Percentiles rank a stretch among this genome's conserved stretches.
Conservation (phyloP, 805 yeast species). For the Hanseniaspora guilliermondii region DNA sequence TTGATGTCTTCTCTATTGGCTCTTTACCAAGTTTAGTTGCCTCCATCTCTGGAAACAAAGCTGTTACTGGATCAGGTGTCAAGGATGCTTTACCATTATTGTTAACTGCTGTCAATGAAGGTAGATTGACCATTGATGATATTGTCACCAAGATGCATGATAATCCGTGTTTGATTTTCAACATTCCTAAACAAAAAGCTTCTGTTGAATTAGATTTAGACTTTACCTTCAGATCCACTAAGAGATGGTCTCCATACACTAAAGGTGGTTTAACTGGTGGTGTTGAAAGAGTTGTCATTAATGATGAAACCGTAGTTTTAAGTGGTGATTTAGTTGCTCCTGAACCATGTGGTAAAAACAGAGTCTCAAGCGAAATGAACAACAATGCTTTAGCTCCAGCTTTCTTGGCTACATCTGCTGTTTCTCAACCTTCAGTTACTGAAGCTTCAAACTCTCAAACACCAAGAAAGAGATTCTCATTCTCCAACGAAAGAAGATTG, state of each 20-base stretch:
- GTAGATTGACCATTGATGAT: slow-evolving; percentile 59
- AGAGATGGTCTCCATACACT: slow-evolving; percentile 44
- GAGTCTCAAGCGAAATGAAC: slow-evolving; percentile 22
- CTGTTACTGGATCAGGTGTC: slow-evolving; percentile 63
- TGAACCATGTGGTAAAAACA: slow-evolving; percentile 45
- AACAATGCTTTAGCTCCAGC: slow-evolving; percentile 35
- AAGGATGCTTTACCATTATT: slow-evolving; percentile 72
- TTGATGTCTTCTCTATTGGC: slow-evolving; percentile 86
- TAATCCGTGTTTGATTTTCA: slow-evolving; percentile 72
- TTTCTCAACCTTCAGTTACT: slow-evolving; percentile 23
- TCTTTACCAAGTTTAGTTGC: slow-evolving; percentile 63
- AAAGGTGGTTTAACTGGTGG: slow-evolving; percentile 56
- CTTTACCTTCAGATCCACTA: slow-evolving; percentile 35
- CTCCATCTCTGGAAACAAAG: slow-evolving; percentile 45
- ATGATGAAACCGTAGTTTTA: slow-evolving; percentile 66
- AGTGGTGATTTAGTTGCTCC: slow-evolving; percentile 62
- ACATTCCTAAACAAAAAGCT: slow-evolving; percentile 68
- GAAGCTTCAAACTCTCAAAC: slow-evolving; percentile 28
- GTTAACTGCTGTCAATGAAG: slow-evolving; percentile 64
- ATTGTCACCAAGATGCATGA: slow-evolving; percentile 62
- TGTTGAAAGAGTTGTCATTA: slow-evolving; percentile 75
- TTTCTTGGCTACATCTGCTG: slow-evolving; percentile 24
- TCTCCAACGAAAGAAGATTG: slow-evolving; percentile 33
- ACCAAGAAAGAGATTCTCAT: slow-evolving; percentile 41
- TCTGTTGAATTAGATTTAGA: slow-evolving; percentile 74